Percentiles rank a stretch among this genome's conserved stretches.
Evolutionary conservation across 495 filamentous ascomycete species (phyloP).

Genomic region (Hyaloscypha variabilis): DNA sequence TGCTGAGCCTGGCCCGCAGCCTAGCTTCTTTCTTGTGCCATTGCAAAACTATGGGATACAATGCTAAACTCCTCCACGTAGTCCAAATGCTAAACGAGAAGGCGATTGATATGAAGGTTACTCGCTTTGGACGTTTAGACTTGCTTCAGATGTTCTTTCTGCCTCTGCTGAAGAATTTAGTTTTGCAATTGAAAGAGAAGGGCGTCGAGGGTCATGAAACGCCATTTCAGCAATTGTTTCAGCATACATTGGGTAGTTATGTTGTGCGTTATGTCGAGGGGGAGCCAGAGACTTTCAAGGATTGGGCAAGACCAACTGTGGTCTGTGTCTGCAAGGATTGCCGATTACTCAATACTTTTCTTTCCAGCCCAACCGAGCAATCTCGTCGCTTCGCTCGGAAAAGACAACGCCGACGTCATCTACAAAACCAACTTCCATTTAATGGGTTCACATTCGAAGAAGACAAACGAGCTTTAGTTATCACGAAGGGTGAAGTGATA

Average conservation of each 20-base stretch:
- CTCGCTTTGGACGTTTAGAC: no score
- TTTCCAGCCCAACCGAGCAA: constrained; percentile 7
- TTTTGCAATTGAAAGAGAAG: not conserved
- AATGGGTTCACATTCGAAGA: no score
- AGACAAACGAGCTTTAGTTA: no score
- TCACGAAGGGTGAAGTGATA: no score
- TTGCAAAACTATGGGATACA: no score
- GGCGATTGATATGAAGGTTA: no score
- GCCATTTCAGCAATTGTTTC: constrained; percentile 1
- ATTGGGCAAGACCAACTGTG: not conserved
- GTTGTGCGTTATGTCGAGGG: constrained; percentile 3
- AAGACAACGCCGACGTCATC: no score
- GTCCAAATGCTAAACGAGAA: no score
- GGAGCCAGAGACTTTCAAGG: not conserved
- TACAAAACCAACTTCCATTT: no score
- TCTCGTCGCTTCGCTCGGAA: not conserved
- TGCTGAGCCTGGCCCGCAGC: no score
- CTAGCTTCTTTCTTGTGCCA: no score
- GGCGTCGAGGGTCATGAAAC: not conserved
- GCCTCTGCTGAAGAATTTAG: not conserved
- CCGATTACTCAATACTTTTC: constrained; percentile 14
- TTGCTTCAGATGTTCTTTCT: constrained; percentile 11
- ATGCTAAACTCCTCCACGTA: no score
- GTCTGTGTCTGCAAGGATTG: constrained; percentile 14
- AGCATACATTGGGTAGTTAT: not conserved